phyloP scores from a whole-genome alignment of 352 stramenopile genomes.

The Phytophthora vignae region DNA sequence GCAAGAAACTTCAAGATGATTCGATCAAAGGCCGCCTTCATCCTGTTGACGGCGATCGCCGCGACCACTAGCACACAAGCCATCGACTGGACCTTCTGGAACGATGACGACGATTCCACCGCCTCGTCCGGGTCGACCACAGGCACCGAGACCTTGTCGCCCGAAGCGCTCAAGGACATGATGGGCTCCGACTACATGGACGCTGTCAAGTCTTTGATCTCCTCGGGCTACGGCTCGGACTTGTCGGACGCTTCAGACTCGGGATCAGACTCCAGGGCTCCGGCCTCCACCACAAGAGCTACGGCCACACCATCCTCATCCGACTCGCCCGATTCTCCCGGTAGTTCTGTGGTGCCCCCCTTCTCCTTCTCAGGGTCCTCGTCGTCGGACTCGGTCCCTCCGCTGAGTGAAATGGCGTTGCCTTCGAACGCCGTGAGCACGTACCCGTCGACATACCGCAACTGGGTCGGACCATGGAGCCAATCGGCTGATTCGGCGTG shows the following conservation, averaged over 20 bases:
- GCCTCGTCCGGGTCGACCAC: constrained; percentile 4
- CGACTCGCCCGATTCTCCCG: background rate
- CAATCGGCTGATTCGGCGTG: constrained; percentile 45
- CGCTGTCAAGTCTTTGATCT: constrained; percentile 27
- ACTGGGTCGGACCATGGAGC: constrained; percentile 51
- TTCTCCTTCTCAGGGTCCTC: constrained; percentile 11
- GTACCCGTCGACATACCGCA: constrained; percentile 26
- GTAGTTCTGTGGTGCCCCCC: background rate
- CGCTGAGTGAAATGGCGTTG: constrained; percentile 20
- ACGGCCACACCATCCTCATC: background rate
- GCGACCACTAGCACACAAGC: constrained; percentile 32
- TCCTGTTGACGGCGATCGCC: constrained; percentile 17
- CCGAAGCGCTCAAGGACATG: constrained; percentile 28
- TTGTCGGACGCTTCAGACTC: background rate
- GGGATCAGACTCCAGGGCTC: background rate
- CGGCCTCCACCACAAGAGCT: background rate
- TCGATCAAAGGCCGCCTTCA: constrained; percentile 16
- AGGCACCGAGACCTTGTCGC: constrained; percentile 24
- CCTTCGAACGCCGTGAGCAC: constrained; percentile 24
- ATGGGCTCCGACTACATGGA: constrained; percentile 45
- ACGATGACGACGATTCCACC: constrained; percentile 32
- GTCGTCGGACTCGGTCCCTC: constrained; percentile 8
- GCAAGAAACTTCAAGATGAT: constrained; percentile 27
- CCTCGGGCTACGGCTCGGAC: constrained; percentile 15
- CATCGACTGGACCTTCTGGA: constrained; percentile 46